A percentile compares a stretch with the other conserved stretches of the same genome.
Conservation (phyloP, 2,329 filamentous ascomycete species). For the Exophiala oligosperma region DNA sequence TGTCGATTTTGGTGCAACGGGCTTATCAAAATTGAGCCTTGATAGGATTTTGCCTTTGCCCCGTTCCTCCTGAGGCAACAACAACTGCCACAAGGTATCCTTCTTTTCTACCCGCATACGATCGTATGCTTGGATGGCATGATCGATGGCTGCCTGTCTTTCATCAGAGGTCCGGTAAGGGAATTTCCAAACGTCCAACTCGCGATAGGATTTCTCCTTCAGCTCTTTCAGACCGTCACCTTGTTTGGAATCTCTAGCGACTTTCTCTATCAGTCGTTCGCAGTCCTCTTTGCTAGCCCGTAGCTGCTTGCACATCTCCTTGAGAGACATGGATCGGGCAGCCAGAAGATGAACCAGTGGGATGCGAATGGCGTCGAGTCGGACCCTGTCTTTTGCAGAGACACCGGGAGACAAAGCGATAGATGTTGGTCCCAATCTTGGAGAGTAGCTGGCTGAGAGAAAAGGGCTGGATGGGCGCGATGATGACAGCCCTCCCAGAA, state of each 20-base stretch:
- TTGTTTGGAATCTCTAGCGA: constrained; percentile 51
- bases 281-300: constrained; percentile 51
- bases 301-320: constrained; percentile 49
- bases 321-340: constrained; percentile 48
- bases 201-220: constrained; percentile 59
- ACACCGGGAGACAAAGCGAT: constrained; percentile 36
- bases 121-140: constrained; percentile 64
- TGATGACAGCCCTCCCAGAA: constrained; percentile 39
- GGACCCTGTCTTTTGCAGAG: constrained; percentile 31
- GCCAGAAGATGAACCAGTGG: constrained; percentile 57
- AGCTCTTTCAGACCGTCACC: constrained; percentile 50
- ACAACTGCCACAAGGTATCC: constrained; percentile 63
- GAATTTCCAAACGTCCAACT: constrained; percentile 63
- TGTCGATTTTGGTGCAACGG: constrained; percentile 20
- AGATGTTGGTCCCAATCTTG: constrained; percentile 45
- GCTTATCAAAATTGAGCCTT: constrained; percentile 51
- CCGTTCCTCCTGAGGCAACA: constrained; percentile 61
- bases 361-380: constrained; percentile 45
- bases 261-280: constrained; percentile 50
- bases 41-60: constrained; percentile 63
- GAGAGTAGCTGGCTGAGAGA: constrained; percentile 37
- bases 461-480: constrained; percentile 45
- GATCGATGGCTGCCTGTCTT: constrained; percentile 60
- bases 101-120: constrained; percentile 59
- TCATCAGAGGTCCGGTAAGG: constrained; percentile 57